Percentiles rank a stretch among this genome's conserved stretches.
Evolutionary conservation across 2,329 filamentous ascomycete species (phyloP).

Genomic region (Cytospora paraplurivora): DNA sequence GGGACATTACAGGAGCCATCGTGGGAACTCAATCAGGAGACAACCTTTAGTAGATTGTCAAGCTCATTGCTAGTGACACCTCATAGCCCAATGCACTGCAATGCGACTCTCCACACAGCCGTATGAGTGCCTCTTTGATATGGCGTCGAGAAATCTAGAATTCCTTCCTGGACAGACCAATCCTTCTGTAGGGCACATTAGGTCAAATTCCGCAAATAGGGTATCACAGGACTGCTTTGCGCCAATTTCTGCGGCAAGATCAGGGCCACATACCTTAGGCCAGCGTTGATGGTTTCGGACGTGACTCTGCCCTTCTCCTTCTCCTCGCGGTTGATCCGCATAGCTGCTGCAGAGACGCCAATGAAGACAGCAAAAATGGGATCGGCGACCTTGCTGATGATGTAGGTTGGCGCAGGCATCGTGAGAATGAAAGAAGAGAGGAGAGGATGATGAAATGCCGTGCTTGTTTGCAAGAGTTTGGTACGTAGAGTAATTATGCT

Average conservation of each 20-base stretch:
- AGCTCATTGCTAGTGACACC: not conserved
- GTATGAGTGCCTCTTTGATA: not conserved
- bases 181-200: constrained; percentile 31
- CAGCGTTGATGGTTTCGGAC: constrained; percentile 51
- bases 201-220: not conserved
- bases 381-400: constrained; percentile 61
- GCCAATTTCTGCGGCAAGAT: not conserved
- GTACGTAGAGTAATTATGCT: not conserved
- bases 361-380: constrained; percentile 62
- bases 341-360: constrained; percentile 56
- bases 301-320: constrained; percentile 58
- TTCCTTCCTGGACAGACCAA: constrained; percentile 28
- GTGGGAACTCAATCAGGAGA: not conserved
- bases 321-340: constrained; percentile 62
- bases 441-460: not conserved
- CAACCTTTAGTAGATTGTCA: not conserved
- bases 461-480: not conserved
- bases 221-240: not conserved
- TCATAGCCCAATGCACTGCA: not conserved
- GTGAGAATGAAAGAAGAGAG: not conserved
- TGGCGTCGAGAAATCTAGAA: not conserved
- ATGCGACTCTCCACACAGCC: not conserved
- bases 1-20: not conserved
- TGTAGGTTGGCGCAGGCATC: constrained; percentile 60
- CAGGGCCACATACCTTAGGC: constrained; percentile 44